Percentiles rank a stretch among this genome's conserved stretches.
These are phyloP conservation scores for Ganoderma resinaceum DNA, from an alignment of 1,284 basidiomycete species.

Conservation along the genomic window DNA sequence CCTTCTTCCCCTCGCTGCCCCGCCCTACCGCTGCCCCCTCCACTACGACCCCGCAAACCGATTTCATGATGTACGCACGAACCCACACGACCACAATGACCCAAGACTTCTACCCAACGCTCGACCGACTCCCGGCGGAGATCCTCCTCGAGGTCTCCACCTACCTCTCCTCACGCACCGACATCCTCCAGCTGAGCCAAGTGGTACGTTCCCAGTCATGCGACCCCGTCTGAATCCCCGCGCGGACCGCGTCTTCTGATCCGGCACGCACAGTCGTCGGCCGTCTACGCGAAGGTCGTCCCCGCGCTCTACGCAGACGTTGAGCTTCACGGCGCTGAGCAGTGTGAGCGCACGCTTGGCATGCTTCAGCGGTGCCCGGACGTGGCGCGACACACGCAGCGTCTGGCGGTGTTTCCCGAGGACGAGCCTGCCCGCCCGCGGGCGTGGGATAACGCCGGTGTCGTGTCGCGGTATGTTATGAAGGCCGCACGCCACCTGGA, in stretches of 20 bases:
- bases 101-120: not conserved
- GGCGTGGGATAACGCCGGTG: conserved; percentile 35
- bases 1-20: not conserved
- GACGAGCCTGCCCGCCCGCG: conserved; percentile 23
- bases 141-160: conserved; percentile 68
- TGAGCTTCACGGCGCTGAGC: conserved; percentile 55
- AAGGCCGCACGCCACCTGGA: conserved; percentile 58
- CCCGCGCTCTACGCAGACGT: conserved; percentile 66
- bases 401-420: conserved; percentile 57
- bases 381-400: conserved; percentile 69
- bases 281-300: conserved; percentile 58
- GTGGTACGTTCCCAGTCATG: conserved; percentile 50
- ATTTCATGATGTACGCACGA: not conserved
- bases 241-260: not conserved
- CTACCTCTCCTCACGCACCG: conserved; percentile 55
- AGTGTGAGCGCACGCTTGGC: conserved; percentile 64
- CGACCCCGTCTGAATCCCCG: conserved; percentile 12
- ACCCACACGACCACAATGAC: not conserved
- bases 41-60: not conserved
- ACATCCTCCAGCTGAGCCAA: conserved; percentile 63
- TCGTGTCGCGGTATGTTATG: conserved; percentile 40
- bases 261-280: conserved; percentile 42
- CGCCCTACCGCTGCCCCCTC: not conserved
- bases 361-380: conserved; percentile 63
- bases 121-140: conserved; percentile 56